Percentiles rank a stretch among this genome's conserved stretches.
These are phyloP conservation scores for Naganishia sp. DNA, from an alignment of 1,284 basidiomycete species.

Conservation along the genomic window DNA sequence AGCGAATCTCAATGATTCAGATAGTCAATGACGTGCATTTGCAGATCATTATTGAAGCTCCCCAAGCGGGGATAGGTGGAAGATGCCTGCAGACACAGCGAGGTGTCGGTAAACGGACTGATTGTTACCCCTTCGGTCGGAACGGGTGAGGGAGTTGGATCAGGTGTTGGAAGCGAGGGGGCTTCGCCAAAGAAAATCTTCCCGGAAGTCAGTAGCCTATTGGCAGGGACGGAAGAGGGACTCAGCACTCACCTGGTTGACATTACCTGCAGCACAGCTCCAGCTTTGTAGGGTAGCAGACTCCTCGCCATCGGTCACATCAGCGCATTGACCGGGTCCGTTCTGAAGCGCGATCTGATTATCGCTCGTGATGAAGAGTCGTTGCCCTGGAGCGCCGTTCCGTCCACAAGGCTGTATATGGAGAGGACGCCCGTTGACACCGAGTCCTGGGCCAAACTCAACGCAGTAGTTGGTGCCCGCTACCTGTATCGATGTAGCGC, in stretches of 20 bases:
- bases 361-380: background rate
- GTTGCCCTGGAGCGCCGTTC: background rate
- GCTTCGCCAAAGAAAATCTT: background rate
- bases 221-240: background rate
- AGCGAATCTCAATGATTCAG: background rate
- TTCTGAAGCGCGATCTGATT: background rate
- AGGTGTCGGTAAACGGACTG: background rate
- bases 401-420: background rate
- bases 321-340: background rate
- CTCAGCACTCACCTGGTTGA: background rate
- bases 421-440: background rate
- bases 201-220: too few relatives aligned
- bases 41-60: background rate
- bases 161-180: background rate
- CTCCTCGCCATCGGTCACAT: background rate
- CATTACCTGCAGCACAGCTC: background rate
- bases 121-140: background rate
- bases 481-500: background rate
- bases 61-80: background rate
- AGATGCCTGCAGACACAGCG: background rate
- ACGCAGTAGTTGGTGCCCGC: background rate
- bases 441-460: background rate
- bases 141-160: background rate
- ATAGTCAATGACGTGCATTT: background rate
- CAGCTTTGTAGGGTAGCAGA: background rate